phyloP scores from a whole-genome alignment of 225 moss, liverwort and hornwort genomes.

The Sphagnum contortum region DNA sequence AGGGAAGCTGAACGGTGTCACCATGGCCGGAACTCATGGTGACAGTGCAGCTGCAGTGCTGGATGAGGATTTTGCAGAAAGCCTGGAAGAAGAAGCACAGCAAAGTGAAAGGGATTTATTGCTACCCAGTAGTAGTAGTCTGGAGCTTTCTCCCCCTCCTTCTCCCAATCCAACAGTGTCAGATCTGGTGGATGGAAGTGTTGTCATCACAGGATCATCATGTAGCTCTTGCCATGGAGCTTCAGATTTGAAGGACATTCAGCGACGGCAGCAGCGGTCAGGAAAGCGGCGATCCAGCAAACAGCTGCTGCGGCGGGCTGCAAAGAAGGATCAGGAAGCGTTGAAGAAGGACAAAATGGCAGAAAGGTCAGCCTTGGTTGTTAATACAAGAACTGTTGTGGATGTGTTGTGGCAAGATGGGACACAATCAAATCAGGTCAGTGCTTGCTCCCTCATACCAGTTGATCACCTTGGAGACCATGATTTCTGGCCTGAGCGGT shows the following conservation, averaged over 20 bases:
- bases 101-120: no score
- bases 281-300: constrained; percentile 37
- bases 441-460: constrained; percentile 74
- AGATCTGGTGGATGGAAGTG: background rate
- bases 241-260: no score
- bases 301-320: constrained; percentile 30
- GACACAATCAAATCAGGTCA: constrained; percentile 38
- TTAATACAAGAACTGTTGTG: constrained; percentile 73
- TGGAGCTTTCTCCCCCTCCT: constrained; percentile 2
- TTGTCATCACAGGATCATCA: background rate
- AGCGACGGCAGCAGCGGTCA: no score
- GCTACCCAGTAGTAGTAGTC: no score
- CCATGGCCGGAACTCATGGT: background rate
- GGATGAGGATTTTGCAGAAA: no score
- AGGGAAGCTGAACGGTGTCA: constrained; percentile 10
- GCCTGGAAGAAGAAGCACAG: no score
- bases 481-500: constrained; percentile 98
- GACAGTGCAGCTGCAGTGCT: background rate
- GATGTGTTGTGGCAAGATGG: constrained; percentile 97
- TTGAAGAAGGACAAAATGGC: constrained; percentile 66
- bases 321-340: constrained; percentile 71
- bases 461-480: constrained; percentile 94
- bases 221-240: background rate
- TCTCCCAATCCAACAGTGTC: constrained; percentile 12
- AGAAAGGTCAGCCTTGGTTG: constrained; percentile 78